Evolutionary conservation across 2,329 filamentous ascomycete genomes (phyloP), one percentile per base, ranked within the genome.

Genomic region (Ceratocystis papillata): DNA sequence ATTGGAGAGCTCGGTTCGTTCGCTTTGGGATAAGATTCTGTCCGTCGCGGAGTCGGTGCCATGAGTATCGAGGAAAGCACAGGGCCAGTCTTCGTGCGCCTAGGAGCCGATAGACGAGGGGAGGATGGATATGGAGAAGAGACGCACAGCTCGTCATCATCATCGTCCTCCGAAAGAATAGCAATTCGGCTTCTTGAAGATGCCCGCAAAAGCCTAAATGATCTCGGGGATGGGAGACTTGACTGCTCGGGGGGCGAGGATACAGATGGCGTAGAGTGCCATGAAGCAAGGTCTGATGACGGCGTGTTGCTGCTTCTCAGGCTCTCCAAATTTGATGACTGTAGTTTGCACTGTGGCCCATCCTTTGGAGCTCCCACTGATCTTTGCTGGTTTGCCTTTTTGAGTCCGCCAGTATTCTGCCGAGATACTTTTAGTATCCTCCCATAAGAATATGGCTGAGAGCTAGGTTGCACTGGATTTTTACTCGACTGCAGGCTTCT

Each of bases 61-160:
- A 10, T 17, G 25, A 22, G 46, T n/a, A 10, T 22, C 5, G 46
- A n/a, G 46, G 46, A 48, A 22, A 10, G 25, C 20, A 55, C 25
- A 2, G 50, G 22, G 50, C 50, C 25, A 15, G 50, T 55, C 12
- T 55, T 55, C 8, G 50, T 55, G 12, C 22, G 50, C 25, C 50
- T 20, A 5, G 12, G 50, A 5, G 22, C 46, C 15, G 17, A 20
- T n/a, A 22, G 46, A 10, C 3, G 25, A 8, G 20, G 20, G 50
- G 50, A 25, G 3, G 53, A 15, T n/a, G n/a, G n/a, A 25, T 50
- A 33, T 57, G 53, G 22, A 57, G 53, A 28, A 17, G 22, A n/a
- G 86, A 87, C 1, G 80, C 80, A 89, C 73, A 86, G 2, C 48
- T 89, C 10, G 82, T 87, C 48, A 20, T 64, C 62, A 17, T 44